Percentiles rank a stretch among this genome's conserved stretches.
Evolutionary conservation across 2,329 filamentous ascomycete genomes (phyloP).

Genomic region (Aspergillus brasiliensis): DNA sequence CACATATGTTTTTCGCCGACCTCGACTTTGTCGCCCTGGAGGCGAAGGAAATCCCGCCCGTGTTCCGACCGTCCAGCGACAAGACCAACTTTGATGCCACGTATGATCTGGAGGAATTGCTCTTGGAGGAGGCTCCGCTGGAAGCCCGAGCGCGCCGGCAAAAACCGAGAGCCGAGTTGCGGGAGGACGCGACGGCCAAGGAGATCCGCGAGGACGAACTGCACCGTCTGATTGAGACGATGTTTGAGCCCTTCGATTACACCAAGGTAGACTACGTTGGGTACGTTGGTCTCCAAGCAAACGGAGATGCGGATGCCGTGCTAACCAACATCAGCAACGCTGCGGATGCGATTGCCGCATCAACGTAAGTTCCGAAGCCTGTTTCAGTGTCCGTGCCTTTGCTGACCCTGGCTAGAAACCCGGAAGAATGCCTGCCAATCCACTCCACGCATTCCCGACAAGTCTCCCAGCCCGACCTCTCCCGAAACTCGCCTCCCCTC

Average conservation of each 20-base stretch:
- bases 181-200: conserved; percentile 91
- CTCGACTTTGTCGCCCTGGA: conserved; percentile 86
- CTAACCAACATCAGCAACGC: conserved; percentile 30
- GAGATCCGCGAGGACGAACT: conserved; percentile 94
- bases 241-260: conserved; percentile 96
- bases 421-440: conserved; percentile 40
- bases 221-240: conserved; percentile 88
- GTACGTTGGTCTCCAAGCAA: conserved; percentile 48
- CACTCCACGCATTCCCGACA: conserved; percentile 37
- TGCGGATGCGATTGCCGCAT: conserved; percentile 44
- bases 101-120: conserved; percentile 90
- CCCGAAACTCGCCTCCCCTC: conserved; percentile 33
- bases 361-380: conserved; percentile 29
- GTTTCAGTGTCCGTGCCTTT: conserved; percentile 5
- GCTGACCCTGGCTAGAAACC: conserved; percentile 32
- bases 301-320: background rate
- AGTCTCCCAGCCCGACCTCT: conserved; percentile 39
- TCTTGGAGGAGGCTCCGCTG: conserved; percentile 90
- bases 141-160: conserved; percentile 91
- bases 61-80: conserved; percentile 91
- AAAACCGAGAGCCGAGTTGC: conserved; percentile 87
- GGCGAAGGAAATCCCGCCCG: conserved; percentile 82
- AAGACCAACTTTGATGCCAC: conserved; percentile 99
- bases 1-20: conserved; percentile 84
- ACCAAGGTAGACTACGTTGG: conserved; percentile 77